These are phyloP conservation scores for Aspergillus fumigatiaffinis DNA, from an alignment of 2,329 filamentous ascomycete species.

Conservation along the genomic window DNA sequence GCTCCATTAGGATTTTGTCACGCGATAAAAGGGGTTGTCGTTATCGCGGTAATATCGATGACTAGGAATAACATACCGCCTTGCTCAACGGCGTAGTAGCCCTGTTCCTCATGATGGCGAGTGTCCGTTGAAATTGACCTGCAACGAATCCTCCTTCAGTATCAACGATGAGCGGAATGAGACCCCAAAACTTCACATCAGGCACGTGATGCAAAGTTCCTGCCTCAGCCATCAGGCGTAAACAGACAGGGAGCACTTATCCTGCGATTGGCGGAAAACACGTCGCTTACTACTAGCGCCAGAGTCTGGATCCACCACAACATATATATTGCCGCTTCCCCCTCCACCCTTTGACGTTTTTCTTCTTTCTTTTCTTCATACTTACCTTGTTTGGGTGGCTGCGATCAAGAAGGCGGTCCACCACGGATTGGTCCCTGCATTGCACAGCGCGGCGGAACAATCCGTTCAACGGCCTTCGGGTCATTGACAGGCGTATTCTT, in stretches of 20 bases:
- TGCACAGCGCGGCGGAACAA: constrained; percentile 54
- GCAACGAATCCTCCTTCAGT: constrained; percentile 3
- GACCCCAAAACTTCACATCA: constrained; percentile 33
- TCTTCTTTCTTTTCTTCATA: constrained; percentile 47
- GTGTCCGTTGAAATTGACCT: constrained; percentile 8
- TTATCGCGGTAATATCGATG: not conserved
- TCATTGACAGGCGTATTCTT: constrained; percentile 49
- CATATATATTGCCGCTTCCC: constrained; percentile 29
- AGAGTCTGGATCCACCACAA: not conserved
- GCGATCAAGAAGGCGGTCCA: constrained; percentile 45
- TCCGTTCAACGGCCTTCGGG: constrained; percentile 48
- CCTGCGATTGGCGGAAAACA: constrained; percentile 9
- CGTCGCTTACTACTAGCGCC: constrained; percentile 32
- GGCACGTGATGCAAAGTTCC: constrained; percentile 22
- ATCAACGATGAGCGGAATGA: constrained; percentile 23
- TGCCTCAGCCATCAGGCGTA: constrained; percentile 16
- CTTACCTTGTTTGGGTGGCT: constrained; percentile 49
- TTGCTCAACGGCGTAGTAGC: constrained; percentile 40
- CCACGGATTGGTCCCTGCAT: constrained; percentile 52
- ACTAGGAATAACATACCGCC: constrained; percentile 28
- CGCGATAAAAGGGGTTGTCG: not conserved
- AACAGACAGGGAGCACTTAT: too few relatives aligned
- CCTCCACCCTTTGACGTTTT: constrained; percentile 19
- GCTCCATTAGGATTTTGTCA: not conserved
- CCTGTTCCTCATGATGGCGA: constrained; percentile 43